These are phyloP conservation scores for Venturia aucupariae DNA, from an alignment of 2,329 filamentous ascomycete genomes.

Conservation along the genomic window DNA sequence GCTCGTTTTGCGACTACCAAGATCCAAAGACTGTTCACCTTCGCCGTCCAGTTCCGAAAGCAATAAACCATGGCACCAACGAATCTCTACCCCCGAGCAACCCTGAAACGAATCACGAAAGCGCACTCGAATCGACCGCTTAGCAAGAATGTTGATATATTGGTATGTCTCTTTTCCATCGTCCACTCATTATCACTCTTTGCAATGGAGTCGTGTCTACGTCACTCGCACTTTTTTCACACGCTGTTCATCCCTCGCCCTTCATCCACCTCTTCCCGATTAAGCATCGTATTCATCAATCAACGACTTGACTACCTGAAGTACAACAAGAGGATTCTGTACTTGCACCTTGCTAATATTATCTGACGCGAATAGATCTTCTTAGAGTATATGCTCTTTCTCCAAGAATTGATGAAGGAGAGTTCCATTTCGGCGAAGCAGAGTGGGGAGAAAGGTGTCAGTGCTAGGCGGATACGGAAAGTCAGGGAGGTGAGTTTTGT, in stretches of 20 bases:
- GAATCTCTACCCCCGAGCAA: constrained; percentile 74
- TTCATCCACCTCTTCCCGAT: background rate
- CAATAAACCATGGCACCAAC: constrained; percentile 50
- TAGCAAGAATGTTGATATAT: constrained; percentile 77
- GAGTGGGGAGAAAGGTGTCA: constrained; percentile 62
- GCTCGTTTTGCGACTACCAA: background rate
- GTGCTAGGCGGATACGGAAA: constrained; percentile 67
- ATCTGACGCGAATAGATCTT: constrained; percentile 57
- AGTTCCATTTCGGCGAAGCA: constrained; percentile 67
- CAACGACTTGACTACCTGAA: constrained; percentile 9
- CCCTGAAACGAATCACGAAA: constrained; percentile 82
- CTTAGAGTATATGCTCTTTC: constrained; percentile 74
- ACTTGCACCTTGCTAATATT: too few species aligned
- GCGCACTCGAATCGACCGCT: constrained; percentile 72
- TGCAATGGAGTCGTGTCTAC: too few species aligned
- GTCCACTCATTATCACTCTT: background rate
- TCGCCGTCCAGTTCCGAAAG: too few species aligned
- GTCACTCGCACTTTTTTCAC: too few species aligned
- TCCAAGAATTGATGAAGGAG: constrained; percentile 69
- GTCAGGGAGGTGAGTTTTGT: constrained; percentile 56
- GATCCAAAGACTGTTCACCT: too few species aligned
- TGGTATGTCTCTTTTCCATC: constrained; percentile 45
- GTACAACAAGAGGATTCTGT: background rate
- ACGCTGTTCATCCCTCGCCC: too few species aligned
- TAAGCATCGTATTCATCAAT: background rate